Conservation (phyloP, 768 basidiomycete species). For the Leccinum incarnatum region DNA sequence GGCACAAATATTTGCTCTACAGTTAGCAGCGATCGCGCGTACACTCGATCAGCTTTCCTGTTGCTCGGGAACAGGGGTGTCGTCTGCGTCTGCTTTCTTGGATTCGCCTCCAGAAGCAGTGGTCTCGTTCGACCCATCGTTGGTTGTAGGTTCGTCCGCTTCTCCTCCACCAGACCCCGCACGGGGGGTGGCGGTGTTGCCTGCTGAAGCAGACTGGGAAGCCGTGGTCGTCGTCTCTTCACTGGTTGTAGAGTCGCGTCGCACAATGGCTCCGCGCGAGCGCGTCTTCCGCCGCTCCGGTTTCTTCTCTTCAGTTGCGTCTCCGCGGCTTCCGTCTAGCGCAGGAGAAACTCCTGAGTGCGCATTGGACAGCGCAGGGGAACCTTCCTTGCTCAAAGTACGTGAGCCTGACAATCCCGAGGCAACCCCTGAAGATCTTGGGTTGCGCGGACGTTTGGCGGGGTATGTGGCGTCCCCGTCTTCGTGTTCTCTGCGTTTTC, state of each 20-base stretch:
- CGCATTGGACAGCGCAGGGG: constrained; percentile 34
- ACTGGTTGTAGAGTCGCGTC: constrained; percentile 53
- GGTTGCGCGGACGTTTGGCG: constrained; percentile 61
- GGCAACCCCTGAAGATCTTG: constrained; percentile 37
- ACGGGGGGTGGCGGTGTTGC: constrained; percentile 6
- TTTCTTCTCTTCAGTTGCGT: constrained; percentile 20
- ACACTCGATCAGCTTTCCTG: constrained; percentile 3
- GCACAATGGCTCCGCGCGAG: constrained; percentile 38
- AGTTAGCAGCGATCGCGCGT: not conserved
- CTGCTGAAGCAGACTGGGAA: constrained; percentile 33
- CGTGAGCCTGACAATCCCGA: constrained; percentile 15
- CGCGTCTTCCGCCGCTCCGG: constrained; percentile 48
- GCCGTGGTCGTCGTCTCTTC: constrained; percentile 41
- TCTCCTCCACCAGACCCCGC: constrained; percentile 20
- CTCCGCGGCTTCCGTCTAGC: constrained; percentile 14
- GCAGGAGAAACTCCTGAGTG: constrained; percentile 25
- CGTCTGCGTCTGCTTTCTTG: constrained; percentile 2
- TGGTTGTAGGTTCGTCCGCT: constrained; percentile 9
- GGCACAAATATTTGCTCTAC: not conserved
- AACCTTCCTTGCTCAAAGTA: constrained; percentile 38
- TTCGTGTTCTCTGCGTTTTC: constrained; percentile 58
- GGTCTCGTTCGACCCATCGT: constrained; percentile 4
- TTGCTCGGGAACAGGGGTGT: not conserved
- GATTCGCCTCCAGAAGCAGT: constrained; percentile 1
- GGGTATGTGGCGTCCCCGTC: constrained; percentile 69